Evolutionary conservation across 78 protist species (phyloP).

Genomic region (Dictyostelium intermedium): DNA sequence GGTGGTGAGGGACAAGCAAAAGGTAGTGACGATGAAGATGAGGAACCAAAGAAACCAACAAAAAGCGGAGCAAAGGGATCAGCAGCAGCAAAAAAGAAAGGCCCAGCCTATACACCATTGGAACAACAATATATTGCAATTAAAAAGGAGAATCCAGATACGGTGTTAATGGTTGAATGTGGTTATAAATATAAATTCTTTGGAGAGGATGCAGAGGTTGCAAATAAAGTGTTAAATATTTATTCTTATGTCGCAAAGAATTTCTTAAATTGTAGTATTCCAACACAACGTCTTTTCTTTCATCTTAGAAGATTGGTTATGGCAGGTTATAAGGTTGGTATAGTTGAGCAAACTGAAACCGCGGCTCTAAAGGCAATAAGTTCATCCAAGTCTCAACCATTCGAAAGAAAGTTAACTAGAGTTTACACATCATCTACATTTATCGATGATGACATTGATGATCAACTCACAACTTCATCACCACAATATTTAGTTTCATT

Average conservation of each 20-base stretch:
- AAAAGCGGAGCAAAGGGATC: neutral
- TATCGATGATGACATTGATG: constrained; percentile 69
- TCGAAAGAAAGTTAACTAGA: constrained; percentile 78
- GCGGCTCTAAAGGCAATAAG: constrained; percentile 87
- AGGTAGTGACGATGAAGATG: constrained; percentile 14
- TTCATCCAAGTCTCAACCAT: constrained; percentile 36
- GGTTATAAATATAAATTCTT: constrained; percentile 86
- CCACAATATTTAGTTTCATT: constrained; percentile 74
- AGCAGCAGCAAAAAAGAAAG: neutral
- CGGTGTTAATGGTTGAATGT: constrained; percentile 84
- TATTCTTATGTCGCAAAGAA: constrained; percentile 48
- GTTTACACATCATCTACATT: constrained; percentile 87
- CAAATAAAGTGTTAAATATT: constrained; percentile 69
- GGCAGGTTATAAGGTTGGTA: constrained; percentile 94
- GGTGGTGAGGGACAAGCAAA: constrained; percentile 1
- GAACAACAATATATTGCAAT: constrained; percentile 77
- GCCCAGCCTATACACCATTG: constrained; percentile 67
- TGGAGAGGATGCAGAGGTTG: constrained; percentile 72
- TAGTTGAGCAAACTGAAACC: constrained; percentile 93
- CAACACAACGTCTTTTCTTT: constrained; percentile 68
- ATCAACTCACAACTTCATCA: neutral
- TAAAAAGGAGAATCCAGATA: constrained; percentile 80
- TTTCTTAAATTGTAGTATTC: constrained; percentile 81
- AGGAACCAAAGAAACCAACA: constrained; percentile 2
- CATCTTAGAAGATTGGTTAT: constrained; percentile 82